phyloP scores from a whole-genome alignment of 1,284 basidiomycete genomes.

The Cronartium quercuum region DNA sequence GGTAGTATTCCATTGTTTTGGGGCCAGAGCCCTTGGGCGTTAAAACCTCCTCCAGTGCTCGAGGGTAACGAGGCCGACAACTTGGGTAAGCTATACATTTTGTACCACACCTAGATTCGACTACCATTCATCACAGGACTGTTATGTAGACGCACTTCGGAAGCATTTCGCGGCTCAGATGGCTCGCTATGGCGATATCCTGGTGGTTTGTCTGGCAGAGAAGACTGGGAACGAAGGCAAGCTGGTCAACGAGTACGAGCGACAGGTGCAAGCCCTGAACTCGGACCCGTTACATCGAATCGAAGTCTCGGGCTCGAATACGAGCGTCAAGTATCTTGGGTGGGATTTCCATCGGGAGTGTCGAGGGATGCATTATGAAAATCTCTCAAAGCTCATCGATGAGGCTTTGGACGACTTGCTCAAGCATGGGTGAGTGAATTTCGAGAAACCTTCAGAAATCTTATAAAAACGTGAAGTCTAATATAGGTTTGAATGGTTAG shows the following conservation, averaged over 20 bases:
- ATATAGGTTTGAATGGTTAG: not conserved
- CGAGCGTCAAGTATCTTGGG: constrained; percentile 77
- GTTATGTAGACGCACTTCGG: constrained; percentile 20
- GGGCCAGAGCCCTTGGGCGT: constrained; percentile 63
- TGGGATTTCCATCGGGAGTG: constrained; percentile 98
- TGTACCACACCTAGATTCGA: not conserved
- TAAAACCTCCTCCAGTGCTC: constrained; percentile 81
- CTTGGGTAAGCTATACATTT: constrained; percentile 48
- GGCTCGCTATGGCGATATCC: constrained; percentile 6
- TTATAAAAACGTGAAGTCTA: not conserved
- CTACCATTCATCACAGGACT: not conserved
- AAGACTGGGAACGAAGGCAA: constrained; percentile 24
- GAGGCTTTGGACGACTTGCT: constrained; percentile 67
- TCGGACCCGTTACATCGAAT: not conserved
- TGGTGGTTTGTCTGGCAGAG: constrained; percentile 28
- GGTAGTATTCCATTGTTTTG: constrained; percentile 87
- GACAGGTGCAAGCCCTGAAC: not conserved
- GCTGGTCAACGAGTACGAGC: constrained; percentile 20
- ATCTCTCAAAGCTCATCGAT: constrained; percentile 71
- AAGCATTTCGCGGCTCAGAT: constrained; percentile 12
- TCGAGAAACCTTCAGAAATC: not conserved
- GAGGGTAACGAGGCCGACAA: constrained; percentile 71
- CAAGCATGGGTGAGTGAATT: constrained; percentile 61
- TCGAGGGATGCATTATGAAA: constrained; percentile 87
- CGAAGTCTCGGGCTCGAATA: constrained; percentile 42